These are phyloP conservation scores for Fraxinus pennsylvanica DNA, from an alignment of 257 asterid species.

Conservation along the genomic window DNA sequence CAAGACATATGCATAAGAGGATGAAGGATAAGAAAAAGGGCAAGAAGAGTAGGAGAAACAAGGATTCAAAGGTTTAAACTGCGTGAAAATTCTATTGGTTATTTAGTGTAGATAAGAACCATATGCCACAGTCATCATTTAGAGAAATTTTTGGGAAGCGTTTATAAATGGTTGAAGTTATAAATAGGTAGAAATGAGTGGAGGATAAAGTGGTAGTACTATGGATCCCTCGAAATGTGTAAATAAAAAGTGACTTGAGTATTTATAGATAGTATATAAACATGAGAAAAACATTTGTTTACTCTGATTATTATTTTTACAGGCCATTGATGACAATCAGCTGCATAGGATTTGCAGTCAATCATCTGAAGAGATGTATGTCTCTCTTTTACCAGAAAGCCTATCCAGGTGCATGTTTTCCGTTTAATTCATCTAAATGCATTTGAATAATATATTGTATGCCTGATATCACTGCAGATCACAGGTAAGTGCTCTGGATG, in stretches of 20 bases:
- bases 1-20: slow-evolving; percentile 60
- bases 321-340: slow-evolving; percentile 58
- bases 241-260: too few species aligned
- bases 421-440: slow-evolving; percentile 18
- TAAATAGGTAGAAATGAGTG: too few species aligned
- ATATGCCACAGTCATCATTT: too few species aligned
- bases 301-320: slow-evolving; percentile 28
- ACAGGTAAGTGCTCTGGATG: slow-evolving; percentile 46
- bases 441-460: background rate
- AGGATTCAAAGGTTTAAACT: slow-evolving; percentile 76
- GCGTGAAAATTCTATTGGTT: background rate
- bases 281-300: too few species aligned
- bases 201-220: too few species aligned
- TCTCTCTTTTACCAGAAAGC: slow-evolving; percentile 23
- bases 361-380: slow-evolving; percentile 65
- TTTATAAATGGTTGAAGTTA: too few species aligned
- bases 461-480: slow-evolving; percentile 54
- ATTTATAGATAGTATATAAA: too few species aligned
- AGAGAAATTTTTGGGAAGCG: too few species aligned
- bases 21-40: slow-evolving; percentile 75
- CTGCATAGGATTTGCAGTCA: slow-evolving; percentile 35
- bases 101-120: too few species aligned
- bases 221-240: too few species aligned
- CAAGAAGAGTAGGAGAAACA: slow-evolving; percentile 64
- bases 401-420: slow-evolving; percentile 20